Evolutionary conservation across 257 asterid genomes (phyloP).

Genomic region (Nicotiana undulata): DNA sequence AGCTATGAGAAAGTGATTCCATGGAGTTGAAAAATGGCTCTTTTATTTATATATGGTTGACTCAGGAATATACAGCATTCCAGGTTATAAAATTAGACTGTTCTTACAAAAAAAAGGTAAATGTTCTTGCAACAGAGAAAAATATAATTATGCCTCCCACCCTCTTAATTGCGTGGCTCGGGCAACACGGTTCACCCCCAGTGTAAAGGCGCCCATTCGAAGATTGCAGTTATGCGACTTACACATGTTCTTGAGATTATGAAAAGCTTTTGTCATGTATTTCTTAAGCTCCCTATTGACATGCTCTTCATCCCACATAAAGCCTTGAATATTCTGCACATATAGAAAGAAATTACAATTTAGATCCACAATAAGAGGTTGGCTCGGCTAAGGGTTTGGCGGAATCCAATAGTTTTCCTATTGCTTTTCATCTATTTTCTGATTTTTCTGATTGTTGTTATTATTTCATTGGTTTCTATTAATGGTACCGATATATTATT

Average conservation of each 20-base stretch:
- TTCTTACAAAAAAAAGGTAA: neutral
- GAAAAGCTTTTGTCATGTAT: constrained; percentile 79
- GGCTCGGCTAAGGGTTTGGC: too few species aligned
- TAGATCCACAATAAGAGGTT: neutral
- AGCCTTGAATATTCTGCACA: constrained; percentile 80
- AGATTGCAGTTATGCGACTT: constrained; percentile 66
- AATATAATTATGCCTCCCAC: constrained; percentile 58
- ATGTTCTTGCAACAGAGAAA: neutral
- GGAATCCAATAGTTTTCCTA: too few species aligned
- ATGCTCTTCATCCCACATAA: constrained; percentile 86
- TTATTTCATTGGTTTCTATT: too few species aligned
- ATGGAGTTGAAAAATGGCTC: too few species aligned
- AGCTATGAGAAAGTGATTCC: neutral
- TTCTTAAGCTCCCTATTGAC: constrained; percentile 60
- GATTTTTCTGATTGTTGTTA: too few species aligned
- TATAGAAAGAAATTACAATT: neutral
- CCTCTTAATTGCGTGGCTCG: constrained; percentile 78
- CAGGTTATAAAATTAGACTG: neutral
- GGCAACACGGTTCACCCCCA: constrained; percentile 86
- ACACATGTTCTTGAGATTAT: constrained; percentile 60
- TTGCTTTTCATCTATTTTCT: too few species aligned
- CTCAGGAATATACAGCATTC: neutral
- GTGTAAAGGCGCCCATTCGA: constrained; percentile 86
- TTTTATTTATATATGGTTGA: too few species aligned
- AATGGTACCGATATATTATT: too few species aligned